A percentile compares a stretch with the other conserved stretches of the same genome.
Evolutionary conservation across 2,329 filamentous ascomycete species (phyloP).

Genomic region (Colletotrichum tropicale): DNA sequence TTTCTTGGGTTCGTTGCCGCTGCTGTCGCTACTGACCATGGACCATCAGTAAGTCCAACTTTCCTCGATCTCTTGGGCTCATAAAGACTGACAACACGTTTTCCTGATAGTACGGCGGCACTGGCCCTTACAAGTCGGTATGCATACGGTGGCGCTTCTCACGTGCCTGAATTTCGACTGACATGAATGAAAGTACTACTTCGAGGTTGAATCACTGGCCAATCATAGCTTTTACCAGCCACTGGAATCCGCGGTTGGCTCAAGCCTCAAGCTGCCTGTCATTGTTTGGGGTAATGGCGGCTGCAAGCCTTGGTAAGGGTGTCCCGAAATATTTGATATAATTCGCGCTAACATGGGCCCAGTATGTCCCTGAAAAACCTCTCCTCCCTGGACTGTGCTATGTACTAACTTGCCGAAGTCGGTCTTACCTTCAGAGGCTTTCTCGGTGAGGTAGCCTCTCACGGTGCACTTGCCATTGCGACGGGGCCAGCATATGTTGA

Average conservation of each 20-base stretch:
- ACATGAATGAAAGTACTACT: neutral
- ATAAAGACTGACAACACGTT: neutral
- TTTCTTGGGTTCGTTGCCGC: neutral
- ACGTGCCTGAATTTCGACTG: neutral
- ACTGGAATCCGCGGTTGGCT: neutral
- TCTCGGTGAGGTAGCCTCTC: neutral
- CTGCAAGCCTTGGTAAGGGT: neutral
- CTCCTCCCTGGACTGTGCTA: neutral
- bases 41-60: neutral
- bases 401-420: neutral
- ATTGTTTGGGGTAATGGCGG: slow-evolving; percentile 11
- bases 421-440: neutral
- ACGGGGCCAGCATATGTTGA: neutral
- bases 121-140: slow-evolving; percentile 6
- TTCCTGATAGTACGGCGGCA: neutral
- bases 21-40: neutral
- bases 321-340: rapidly evolving
- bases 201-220: slow-evolving; percentile 5
- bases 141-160: rapidly evolving
- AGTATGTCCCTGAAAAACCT: neutral
- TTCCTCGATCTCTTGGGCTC: rapidly evolving
- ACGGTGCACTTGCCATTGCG: neutral
- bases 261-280: neutral
- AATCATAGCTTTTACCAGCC: slow-evolving; percentile 9
- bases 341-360: neutral